Evolutionary conservation across 768 basidiomycete species (phyloP).

Genomic region (Pleurotus eryngii): DNA sequence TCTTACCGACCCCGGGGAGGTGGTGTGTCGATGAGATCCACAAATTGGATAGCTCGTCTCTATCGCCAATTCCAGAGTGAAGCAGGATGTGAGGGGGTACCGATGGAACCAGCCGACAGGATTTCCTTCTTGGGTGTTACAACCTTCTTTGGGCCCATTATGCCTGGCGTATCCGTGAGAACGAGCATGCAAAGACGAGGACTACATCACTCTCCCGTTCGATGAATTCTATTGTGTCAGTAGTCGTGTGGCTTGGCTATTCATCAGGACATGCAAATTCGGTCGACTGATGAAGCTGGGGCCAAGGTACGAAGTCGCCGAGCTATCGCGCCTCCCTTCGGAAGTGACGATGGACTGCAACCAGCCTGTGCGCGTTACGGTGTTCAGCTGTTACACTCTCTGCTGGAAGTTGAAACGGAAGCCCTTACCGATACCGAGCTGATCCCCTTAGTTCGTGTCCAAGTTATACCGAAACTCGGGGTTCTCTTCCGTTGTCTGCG

Average conservation of each 20-base stretch:
- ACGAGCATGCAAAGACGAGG: background rate
- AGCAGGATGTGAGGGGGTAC: conserved; percentile 23
- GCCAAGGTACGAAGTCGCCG: conserved; percentile 22
- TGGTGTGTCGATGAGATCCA: conserved; percentile 15
- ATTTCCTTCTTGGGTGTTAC: conserved; percentile 20
- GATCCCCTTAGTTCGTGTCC: conserved; percentile 27
- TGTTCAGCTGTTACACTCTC: background rate
- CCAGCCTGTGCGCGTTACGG: conserved; percentile 14
- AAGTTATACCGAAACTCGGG: conserved; percentile 21
- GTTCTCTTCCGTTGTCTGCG: conserved; percentile 18
- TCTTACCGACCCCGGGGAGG: conserved; percentile 23
- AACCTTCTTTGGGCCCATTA: background rate
- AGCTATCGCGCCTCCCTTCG: conserved; percentile 16
- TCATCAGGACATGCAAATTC: conserved; percentile 21
- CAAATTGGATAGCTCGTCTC: background rate
- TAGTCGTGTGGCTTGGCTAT: conserved; percentile 14
- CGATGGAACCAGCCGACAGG: conserved; percentile 25
- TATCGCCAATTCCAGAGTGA: conserved; percentile 23
- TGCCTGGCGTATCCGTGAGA: background rate
- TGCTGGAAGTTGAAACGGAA: background rate
- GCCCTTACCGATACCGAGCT: conserved; percentile 26
- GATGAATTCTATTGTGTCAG: conserved; percentile 17
- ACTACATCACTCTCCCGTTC: background rate
- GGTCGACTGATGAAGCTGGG: conserved; percentile 18
- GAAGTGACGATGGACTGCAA: conserved; percentile 12